phyloP scores from a whole-genome alignment of 2,329 filamentous ascomycete species.

The Stemphylium beticola region DNA sequence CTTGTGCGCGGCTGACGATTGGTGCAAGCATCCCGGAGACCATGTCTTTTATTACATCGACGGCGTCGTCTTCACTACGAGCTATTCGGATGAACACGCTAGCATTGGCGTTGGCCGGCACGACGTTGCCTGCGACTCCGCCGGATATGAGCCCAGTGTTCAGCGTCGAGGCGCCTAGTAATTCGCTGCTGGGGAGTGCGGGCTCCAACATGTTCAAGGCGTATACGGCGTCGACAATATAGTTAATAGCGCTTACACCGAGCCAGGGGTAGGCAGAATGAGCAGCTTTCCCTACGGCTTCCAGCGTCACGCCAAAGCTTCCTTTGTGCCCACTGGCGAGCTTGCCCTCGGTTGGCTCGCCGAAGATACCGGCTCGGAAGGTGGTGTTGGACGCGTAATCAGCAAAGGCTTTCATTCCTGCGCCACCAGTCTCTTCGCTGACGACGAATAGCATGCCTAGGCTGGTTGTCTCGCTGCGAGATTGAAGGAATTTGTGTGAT shows the following conservation, averaged over 20 bases:
- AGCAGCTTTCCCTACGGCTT: constrained; percentile 73
- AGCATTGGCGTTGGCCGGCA: constrained; percentile 75
- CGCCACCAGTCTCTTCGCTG: constrained; percentile 79
- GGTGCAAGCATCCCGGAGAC: constrained; percentile 25
- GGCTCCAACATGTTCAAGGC: constrained; percentile 60
- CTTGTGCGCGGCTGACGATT: constrained; percentile 18
- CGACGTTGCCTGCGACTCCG: constrained; percentile 85
- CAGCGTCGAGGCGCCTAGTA: constrained; percentile 67
- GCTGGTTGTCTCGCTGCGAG: constrained; percentile 48
- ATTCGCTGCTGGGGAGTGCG: constrained; percentile 52
- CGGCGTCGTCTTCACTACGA: constrained; percentile 26
- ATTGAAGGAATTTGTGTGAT: constrained; percentile 59
- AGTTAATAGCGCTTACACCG: constrained; percentile 80
- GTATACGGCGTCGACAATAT: constrained; percentile 73
- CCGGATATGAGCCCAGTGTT: constrained; percentile 82
- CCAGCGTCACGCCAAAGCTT: constrained; percentile 68
- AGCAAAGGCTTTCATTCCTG: constrained; percentile 70
- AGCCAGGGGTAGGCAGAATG: constrained; percentile 92
- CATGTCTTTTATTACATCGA: constrained; percentile 23
- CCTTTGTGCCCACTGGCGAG: constrained; percentile 92
- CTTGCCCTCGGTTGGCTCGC: constrained; percentile 87
- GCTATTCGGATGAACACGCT: constrained; percentile 61
- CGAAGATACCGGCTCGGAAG: constrained; percentile 79
- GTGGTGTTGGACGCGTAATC: constrained; percentile 41
- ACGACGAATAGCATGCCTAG: constrained; percentile 66